Conservation (phyloP, 495 filamentous ascomycete genomes). For the Terfezia boudieri region DNA sequence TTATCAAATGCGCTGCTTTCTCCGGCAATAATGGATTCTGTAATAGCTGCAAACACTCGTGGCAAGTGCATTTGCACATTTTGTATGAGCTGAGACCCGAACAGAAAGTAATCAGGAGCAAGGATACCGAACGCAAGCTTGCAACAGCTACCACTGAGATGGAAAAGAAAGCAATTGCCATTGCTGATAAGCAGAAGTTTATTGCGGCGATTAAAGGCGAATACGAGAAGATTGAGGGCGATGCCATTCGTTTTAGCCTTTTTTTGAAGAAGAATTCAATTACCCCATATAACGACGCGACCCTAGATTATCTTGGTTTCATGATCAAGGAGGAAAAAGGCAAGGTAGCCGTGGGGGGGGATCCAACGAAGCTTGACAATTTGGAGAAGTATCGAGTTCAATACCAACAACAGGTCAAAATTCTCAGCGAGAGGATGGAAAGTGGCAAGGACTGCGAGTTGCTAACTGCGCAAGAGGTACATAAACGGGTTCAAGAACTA, state of each 20-base stretch:
- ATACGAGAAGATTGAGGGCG: constrained; percentile 17
- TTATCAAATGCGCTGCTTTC: constrained; percentile 12
- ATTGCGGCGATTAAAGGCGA: constrained; percentile 19
- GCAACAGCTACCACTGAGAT: constrained; percentile 10
- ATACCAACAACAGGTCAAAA: neutral
- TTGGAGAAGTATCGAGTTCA: neutral
- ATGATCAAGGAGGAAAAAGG: constrained; percentile 17
- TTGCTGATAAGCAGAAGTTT: constrained; percentile 5
- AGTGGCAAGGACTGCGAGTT: neutral
- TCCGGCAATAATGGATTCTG: constrained; percentile 1
- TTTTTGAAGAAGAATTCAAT: constrained; percentile 23
- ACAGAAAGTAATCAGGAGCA: constrained; percentile 11
- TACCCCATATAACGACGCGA: constrained; percentile 22
- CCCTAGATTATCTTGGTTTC: constrained; percentile 21
- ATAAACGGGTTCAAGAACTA: neutral
- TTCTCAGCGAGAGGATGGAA: neutral
- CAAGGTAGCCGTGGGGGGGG: constrained; percentile 5
- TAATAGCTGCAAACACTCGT: constrained; percentile 17
- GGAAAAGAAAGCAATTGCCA: constrained; percentile 8
- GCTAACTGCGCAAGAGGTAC: neutral
- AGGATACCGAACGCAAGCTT: constrained; percentile 13
- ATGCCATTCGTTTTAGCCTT: constrained; percentile 20
- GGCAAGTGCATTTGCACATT: constrained; percentile 21
- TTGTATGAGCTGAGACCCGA: constrained; percentile 14
- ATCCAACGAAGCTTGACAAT: neutral